Base-by-base conservation (phyloP, 768 basidiomycete species). In the Amanita jacksonii region DNA sequence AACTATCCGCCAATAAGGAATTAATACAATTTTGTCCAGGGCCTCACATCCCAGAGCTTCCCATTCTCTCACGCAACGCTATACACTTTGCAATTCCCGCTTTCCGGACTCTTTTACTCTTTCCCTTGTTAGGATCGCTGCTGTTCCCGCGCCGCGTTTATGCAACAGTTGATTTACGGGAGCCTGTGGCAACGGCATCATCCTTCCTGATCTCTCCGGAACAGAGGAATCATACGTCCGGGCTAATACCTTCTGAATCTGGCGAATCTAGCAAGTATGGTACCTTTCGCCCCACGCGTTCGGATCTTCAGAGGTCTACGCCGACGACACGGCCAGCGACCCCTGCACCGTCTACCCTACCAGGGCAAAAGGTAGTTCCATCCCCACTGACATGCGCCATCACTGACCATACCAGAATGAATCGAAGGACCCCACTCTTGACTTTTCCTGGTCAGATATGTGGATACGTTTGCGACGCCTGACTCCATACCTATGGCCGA, bases 401-500 rank as follows among this genome's bases (percentile, higher is more conserved):
- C 23, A 18, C 36, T 48, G 20, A 37, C 45, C 8, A 42, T 41
- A 19, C 30, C 41, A 73, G 68, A 31, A 58, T 43, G 61, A 67
- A 54, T 33, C 54, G 15, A 71, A 76, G 59, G 73, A 81, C 51
- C 64, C 79, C 30, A 57, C 68, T 3, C 62, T 74, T 18, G 79
- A 85, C 46, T 80, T 85, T 7, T 73, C 80, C 5, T 89, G 85
- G 82, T 51, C 63, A 16, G 85, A 88, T 57, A 65, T 88, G 28
- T 70, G 73, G 62, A 65, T 58, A 12, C 78, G 89, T 34, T 63
- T 93, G 46, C 65, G 67, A 38, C 75, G 74, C 37, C 68, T 94
- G 32, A 61, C 72, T 10, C 91, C 90, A 1, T 85, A 85, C 62
- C 75, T 94, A 7, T 94, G 90, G 89, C 91, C 91, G 4, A 70